These are phyloP conservation scores for Daldinia sp. DNA, from an alignment of 2,329 filamentous ascomycete species.

Conservation along the genomic window DNA sequence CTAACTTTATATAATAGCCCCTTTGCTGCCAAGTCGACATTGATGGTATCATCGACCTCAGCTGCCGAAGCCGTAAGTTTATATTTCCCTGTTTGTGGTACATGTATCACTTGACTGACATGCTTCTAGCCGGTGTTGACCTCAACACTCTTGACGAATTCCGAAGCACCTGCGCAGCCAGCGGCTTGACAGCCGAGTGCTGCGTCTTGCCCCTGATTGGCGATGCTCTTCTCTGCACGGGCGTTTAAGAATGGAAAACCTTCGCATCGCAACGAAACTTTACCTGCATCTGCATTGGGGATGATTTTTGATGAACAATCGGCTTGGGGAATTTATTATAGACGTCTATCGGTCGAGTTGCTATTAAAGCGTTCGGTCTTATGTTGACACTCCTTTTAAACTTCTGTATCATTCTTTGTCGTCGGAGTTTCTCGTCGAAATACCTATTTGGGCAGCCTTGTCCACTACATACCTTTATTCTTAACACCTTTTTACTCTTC, in stretches of 20 bases:
- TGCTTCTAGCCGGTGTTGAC: conserved; percentile 17
- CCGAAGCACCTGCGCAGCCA: conserved; percentile 12
- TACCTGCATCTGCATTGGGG: conserved; percentile 3
- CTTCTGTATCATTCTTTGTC: conserved; percentile 35
- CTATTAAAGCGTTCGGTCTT: not conserved
- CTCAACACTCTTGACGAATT: conserved; percentile 31
- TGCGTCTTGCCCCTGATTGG: conserved; percentile 24
- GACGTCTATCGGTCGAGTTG: conserved; percentile 12
- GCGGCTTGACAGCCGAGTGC: conserved; percentile 36
- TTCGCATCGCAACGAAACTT: not conserved
- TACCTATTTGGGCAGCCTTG: conserved; percentile 27
- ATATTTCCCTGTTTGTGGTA: not conserved
- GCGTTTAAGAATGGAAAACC: conserved; percentile 16
- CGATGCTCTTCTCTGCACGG: conserved; percentile 34
- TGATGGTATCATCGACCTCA: conserved; percentile 33
- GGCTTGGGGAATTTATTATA: conserved; percentile 25
- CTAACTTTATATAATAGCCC: conserved; percentile 24
- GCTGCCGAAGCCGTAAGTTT: conserved; percentile 37
- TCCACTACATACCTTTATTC: conserved; percentile 35
- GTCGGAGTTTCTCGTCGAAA: conserved; percentile 18
- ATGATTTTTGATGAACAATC: conserved; percentile 26
- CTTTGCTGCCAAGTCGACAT: conserved; percentile 40
- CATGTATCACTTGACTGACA: conserved; percentile 12
- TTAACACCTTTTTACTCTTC: conserved; percentile 11
- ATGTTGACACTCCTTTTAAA: conserved; percentile 10